A percentile compares a stretch with the other conserved stretches of the same genome.
phyloP scores from a whole-genome alignment of 345 rosid species.

The Raphanus sativus region DNA sequence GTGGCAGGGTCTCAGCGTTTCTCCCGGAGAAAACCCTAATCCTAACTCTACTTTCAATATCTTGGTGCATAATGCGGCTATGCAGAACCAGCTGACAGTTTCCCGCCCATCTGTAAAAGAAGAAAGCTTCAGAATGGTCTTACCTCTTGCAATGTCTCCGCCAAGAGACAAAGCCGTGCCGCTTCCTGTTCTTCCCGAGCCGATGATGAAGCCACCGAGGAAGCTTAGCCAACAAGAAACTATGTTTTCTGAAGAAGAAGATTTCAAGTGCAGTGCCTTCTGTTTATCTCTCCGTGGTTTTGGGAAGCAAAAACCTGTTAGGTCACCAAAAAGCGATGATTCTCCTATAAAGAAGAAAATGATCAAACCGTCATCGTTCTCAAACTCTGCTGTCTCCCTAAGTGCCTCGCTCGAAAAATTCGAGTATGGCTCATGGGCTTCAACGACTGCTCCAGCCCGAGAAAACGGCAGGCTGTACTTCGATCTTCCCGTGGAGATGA shows the following conservation, averaged over 20 bases:
- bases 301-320: constrained; percentile 56
- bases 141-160: constrained; percentile 40
- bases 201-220: constrained; percentile 42
- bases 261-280: constrained; percentile 70
- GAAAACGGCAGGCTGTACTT: constrained; percentile 53
- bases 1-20: constrained; percentile 22
- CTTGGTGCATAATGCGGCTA: constrained; percentile 25
- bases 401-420: constrained; percentile 78
- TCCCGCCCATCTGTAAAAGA: constrained; percentile 37
- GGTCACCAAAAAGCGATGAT: constrained; percentile 38
- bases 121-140: constrained; percentile 51
- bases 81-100: constrained; percentile 16
- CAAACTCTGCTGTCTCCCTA: constrained; percentile 47
- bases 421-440: constrained; percentile 94
- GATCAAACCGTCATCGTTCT: constrained; percentile 34
- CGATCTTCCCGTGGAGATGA: constrained; percentile 71
- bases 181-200: constrained; percentile 37
- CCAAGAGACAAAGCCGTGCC: constrained; percentile 36
- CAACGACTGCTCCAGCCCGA: constrained; percentile 44
- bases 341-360: constrained; percentile 32
- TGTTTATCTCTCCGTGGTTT: constrained; percentile 73
- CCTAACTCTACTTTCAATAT: constrained; percentile 17
- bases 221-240: constrained; percentile 38
- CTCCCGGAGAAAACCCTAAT: constrained; percentile 26
- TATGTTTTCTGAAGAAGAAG: constrained; percentile 28